Percentiles rank a stretch among this genome's conserved stretches.
Conservation (phyloP, 78 protist species). For the Dictyostelium firmibasis region DNA sequence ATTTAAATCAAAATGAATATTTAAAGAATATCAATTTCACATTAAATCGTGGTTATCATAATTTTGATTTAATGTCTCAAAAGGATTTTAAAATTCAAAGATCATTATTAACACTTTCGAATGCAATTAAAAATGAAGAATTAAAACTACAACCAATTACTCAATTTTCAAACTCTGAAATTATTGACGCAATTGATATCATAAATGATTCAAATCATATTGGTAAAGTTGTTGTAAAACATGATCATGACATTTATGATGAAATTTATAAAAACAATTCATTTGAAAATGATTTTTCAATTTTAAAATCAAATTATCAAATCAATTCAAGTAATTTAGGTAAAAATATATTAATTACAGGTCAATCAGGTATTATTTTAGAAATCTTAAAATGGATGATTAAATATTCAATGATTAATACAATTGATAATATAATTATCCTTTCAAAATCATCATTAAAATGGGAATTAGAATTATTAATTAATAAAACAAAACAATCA, state of each 20-base stretch:
- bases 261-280: background rate
- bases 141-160: conserved; percentile 27
- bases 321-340: background rate
- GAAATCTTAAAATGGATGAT: conserved; percentile 36
- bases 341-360: conserved; percentile 32
- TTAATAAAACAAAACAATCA: background rate
- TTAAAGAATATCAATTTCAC: background rate
- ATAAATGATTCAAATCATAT: background rate
- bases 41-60: background rate
- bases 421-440: conserved; percentile 1
- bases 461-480: conserved; percentile 37
- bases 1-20: background rate
- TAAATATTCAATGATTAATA: background rate
- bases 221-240: background rate
- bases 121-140: background rate
- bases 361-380: conserved; percentile 48
- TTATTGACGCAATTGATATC: background rate
- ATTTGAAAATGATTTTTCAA: background rate
- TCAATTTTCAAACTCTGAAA: background rate
- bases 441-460: conserved; percentile 27
- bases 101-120: background rate
- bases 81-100: background rate
- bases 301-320: background rate
- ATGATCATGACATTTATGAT: background rate
- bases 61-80: background rate